Evolutionary conservation across 202 grass and related monocot species (phyloP).

Genomic region (Eragrostis tef): DNA sequence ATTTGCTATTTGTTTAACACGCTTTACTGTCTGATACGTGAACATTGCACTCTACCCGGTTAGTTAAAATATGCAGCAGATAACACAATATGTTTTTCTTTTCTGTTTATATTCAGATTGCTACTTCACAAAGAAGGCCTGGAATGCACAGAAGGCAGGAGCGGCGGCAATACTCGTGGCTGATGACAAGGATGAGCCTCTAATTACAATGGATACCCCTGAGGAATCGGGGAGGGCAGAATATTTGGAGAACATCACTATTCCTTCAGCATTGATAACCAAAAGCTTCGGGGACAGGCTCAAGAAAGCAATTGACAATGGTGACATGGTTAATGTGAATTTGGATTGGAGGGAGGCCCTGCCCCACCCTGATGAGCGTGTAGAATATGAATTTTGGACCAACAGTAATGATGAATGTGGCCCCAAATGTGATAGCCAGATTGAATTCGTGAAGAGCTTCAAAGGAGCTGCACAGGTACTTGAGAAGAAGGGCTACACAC

Average conservation of each 20-base stretch:
- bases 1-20: background rate
- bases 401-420: constrained; percentile 97
- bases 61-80: background rate
- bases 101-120: constrained; percentile 55
- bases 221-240: constrained; percentile 52
- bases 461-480: constrained; percentile 85
- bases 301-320: constrained; percentile 67
- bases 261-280: constrained; percentile 81
- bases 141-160: constrained; percentile 85
- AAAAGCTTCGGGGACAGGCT: constrained; percentile 81
- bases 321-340: constrained; percentile 97
- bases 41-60: background rate
- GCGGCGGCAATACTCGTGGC: constrained; percentile 82
- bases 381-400: constrained; percentile 94
- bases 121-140: constrained; percentile 90
- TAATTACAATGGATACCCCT: constrained; percentile 95
- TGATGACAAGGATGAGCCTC: constrained; percentile 78
- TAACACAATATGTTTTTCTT: background rate
- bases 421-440: constrained; percentile 86
- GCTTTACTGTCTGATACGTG: background rate
- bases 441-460: constrained; percentile 89
- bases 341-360: constrained; percentile 93
- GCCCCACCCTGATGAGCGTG: constrained; percentile 86
- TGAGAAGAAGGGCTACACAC: constrained; percentile 86
- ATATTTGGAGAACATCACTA: constrained; percentile 79